Conservation (phyloP, 768 basidiomycete species). For the Macrolepiota dolichaula region DNA sequence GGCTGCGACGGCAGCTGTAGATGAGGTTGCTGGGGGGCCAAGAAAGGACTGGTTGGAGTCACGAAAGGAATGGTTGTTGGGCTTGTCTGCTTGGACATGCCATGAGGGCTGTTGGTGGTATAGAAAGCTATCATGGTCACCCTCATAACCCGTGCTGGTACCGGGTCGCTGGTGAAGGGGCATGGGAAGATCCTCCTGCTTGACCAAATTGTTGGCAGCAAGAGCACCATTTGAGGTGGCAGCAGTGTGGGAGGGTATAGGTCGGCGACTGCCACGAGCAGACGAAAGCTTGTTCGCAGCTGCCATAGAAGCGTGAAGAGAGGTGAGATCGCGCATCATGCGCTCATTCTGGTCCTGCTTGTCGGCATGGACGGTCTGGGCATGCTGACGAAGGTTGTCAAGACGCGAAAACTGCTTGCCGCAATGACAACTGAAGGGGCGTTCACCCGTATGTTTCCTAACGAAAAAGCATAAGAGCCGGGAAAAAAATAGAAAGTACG, state of each 20-base stretch:
- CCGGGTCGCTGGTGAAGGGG: slow-evolving; percentile 54
- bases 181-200: slow-evolving; percentile 36
- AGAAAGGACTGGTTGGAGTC: slow-evolving; percentile 82
- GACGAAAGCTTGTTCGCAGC: slow-evolving; percentile 41
- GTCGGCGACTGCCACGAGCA: slow-evolving; percentile 16
- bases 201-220: slow-evolving; percentile 27
- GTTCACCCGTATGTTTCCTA: slow-evolving; percentile 97
- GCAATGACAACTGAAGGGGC: slow-evolving; percentile 96
- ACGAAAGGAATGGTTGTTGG: slow-evolving; percentile 65
- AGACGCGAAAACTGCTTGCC: slow-evolving; percentile 93
- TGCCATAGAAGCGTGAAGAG: slow-evolving; percentile 80
- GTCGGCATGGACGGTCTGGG: slow-evolving; percentile 96
- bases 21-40: slow-evolving; percentile 27
- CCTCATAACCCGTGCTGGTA: slow-evolving; percentile 74
- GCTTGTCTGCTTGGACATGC: slow-evolving; percentile 6
- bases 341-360: slow-evolving; percentile 84
- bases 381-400: slow-evolving; percentile 96
- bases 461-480: slow-evolving; percentile 13
- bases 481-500: slow-evolving; percentile 13
- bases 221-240: slow-evolving; percentile 11
- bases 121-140: slow-evolving; percentile 30
- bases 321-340: slow-evolving; percentile 89
- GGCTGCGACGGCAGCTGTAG: slow-evolving; percentile 29
- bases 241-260: slow-evolving; percentile 17
- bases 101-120: slow-evolving; percentile 22